Conservation (phyloP, 176 grass and related monocot genomes). For the Cymbopogon citratus region DNA sequence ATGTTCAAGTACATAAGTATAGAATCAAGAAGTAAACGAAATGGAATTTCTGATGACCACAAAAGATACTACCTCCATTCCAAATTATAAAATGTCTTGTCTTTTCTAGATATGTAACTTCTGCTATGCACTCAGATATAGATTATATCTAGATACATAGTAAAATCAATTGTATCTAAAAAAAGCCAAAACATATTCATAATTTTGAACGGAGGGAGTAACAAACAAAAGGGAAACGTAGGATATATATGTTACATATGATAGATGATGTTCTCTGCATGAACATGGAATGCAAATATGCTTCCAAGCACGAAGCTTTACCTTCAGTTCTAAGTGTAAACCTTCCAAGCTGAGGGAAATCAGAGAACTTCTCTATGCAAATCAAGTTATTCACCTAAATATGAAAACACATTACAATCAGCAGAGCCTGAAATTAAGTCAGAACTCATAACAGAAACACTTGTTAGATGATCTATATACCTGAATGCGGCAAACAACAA, state of each 20-base stretch:
- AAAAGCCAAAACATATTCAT: neutral
- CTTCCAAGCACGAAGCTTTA: conserved; percentile 28
- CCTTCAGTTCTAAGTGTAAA: conserved; percentile 96
- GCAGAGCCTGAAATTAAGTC: neutral
- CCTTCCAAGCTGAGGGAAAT: conserved; percentile 90
- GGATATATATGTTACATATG: neutral
- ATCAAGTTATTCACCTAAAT: conserved; percentile 82
- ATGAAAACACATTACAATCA: conserved; percentile 19
- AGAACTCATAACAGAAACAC: neutral
- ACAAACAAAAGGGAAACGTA: neutral
- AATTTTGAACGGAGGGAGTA: neutral
- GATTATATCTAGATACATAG: neutral
- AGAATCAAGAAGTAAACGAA: neutral
- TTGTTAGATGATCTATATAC: conserved; percentile 17
- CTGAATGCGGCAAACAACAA: conserved; percentile 90
- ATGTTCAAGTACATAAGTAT: neutral
- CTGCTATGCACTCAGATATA: neutral
- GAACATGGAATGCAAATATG: neutral
- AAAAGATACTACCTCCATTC: neutral
- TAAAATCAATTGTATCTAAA: neutral
- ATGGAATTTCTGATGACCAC: neutral
- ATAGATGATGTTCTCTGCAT: neutral
- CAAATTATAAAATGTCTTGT: neutral
- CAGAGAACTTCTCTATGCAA: conserved; percentile 86
- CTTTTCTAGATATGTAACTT: neutral